These are phyloP conservation scores for Candida tetrigidarum DNA, from an alignment of 1,139 yeast species.

Conservation along the genomic window DNA sequence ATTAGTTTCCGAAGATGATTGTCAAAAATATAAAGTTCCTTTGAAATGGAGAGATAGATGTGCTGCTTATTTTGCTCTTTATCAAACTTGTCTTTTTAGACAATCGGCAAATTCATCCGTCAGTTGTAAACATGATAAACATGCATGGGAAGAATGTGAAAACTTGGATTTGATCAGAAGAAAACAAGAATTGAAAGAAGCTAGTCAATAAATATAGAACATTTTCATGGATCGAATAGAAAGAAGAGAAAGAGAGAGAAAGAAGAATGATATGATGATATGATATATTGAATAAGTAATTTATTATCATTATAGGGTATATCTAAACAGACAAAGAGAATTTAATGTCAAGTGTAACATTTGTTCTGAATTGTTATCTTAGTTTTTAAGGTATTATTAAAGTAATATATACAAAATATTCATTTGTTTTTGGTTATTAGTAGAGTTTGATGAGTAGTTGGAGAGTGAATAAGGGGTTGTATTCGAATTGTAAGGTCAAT, in stretches of 20 bases:
- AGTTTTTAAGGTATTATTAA: not conserved
- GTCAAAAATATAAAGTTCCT: slow-evolving; percentile 81
- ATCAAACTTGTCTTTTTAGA: slow-evolving; percentile 51
- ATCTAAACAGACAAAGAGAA: not conserved
- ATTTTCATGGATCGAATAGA: not conserved
- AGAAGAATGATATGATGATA: not conserved
- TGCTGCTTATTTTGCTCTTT: slow-evolving; percentile 71
- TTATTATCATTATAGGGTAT: not conserved
- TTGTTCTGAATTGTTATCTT: not conserved
- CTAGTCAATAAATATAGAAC: slow-evolving; percentile 2
- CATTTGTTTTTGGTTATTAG: not conserved
- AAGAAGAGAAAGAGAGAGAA: not conserved
- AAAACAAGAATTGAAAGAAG: slow-evolving; percentile 68
- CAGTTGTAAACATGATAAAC: slow-evolving; percentile 79
- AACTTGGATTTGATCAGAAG: slow-evolving; percentile 83
- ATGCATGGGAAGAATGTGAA: slow-evolving; percentile 86
- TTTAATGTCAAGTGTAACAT: not conserved
- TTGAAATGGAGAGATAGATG: slow-evolving; percentile 87
- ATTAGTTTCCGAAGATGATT: slow-evolving; percentile 78
- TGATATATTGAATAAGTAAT: no score
- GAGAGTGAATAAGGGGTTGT: no score
- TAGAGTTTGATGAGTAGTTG: not conserved
- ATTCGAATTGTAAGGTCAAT: no score
- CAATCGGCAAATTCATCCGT: slow-evolving; percentile 50
- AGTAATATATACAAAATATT: slow-evolving; percentile 3